Base-by-base conservation (phyloP, 164 flowering plant species). In the Sextonia rubra region DNA sequence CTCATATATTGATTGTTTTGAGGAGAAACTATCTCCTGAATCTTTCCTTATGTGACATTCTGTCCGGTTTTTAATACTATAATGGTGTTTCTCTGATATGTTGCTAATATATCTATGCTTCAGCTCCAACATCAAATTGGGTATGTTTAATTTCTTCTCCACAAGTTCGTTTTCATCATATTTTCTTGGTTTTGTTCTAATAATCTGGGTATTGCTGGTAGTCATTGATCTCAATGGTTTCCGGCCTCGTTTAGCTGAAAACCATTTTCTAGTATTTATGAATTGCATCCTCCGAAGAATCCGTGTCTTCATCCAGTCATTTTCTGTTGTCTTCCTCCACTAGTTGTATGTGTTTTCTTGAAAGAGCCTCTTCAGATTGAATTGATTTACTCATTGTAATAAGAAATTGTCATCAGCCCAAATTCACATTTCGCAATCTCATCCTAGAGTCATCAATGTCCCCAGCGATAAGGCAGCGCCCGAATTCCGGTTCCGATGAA, bases 261-360 rank as follows among this genome's bases (percentile, higher is more conserved):
- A 29, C 49, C 48, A 25, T 26, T 58, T 64, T 70, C 72, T 70
- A 58, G 49, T 24, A 66, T 76, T 75, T 77, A 84, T 87, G 88
- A 81, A 26, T 66, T 73, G 17, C 73, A 58, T 73, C 0, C 81
- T 79, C 52, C 85, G 85, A 71, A 79, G 88, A 14, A 69, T 89
- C 64, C 79, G 85, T n/a, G 48, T 86, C 44, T 81, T n/a, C n/a
- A n/a, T 86, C 32, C 94, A 90, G 58, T 90, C 94, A 0, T 88
- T 90, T 77, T 90, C 94, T 0, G 90, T 87, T 66, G 90, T 86
- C 18, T 88, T 88, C 66, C 92, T 88, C 60, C 88, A 86, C 81
- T 90, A 90, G 94, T 88, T 87, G 78, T 88, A 85, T 71, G 88
- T 82, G 56, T 82, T 89, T 76, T 88, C 89, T 70, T 84, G 83